Percentiles rank a stretch among this genome's conserved stretches.
phyloP scores from a whole-genome alignment of 257 asterid species.

The Perilla frutescens region DNA sequence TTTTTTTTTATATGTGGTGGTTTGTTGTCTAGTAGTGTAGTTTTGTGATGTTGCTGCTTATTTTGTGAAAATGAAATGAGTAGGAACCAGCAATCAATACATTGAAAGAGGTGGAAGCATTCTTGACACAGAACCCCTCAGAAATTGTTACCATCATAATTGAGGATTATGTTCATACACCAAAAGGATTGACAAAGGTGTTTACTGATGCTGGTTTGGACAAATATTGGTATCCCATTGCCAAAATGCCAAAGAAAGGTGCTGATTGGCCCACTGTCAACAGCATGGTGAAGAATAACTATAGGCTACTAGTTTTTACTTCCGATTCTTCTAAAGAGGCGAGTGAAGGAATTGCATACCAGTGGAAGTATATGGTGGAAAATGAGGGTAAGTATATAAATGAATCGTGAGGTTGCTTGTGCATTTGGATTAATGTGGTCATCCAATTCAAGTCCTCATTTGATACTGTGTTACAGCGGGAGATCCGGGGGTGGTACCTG shows the following conservation, averaged over 20 bases:
- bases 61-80: constrained; percentile 4
- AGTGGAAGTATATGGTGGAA: constrained; percentile 97
- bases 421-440: constrained; percentile 35
- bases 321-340: constrained; percentile 94
- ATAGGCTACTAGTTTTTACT: constrained; percentile 86
- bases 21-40: constrained; percentile 26
- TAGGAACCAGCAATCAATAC: constrained; percentile 83
- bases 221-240: constrained; percentile 87
- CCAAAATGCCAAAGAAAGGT: constrained; percentile 91
- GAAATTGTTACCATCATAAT: constrained; percentile 91
- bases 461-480: constrained; percentile 71
- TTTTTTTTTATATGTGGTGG: background rate
- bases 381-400: constrained; percentile 69
- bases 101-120: constrained; percentile 90
- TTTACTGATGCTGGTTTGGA: constrained; percentile 85
- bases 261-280: constrained; percentile 85
- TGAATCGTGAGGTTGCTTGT: constrained; percentile 7
- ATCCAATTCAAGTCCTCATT: constrained; percentile 32
- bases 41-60: constrained; percentile 36
- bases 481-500: constrained; percentile 80
- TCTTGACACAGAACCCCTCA: constrained; percentile 75
- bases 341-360: constrained; percentile 87
- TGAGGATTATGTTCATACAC: constrained; percentile 91
- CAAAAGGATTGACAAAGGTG: constrained; percentile 81
- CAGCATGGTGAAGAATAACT: constrained; percentile 71